Conservation (phyloP, 1,284 basidiomycete species). For the Grifola frondosa region DNA sequence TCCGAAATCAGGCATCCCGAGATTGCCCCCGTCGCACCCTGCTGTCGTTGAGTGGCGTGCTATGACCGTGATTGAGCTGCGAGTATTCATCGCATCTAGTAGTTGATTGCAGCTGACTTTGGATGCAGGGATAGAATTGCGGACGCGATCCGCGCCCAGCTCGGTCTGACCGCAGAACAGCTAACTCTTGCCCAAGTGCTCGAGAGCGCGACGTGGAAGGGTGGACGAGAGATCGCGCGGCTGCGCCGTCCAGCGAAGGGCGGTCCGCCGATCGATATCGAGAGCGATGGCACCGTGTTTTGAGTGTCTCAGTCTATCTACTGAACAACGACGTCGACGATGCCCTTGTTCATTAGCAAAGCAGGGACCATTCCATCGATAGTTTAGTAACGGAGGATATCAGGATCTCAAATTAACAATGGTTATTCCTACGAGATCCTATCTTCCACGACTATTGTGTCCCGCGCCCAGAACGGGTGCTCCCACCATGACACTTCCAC, state of each 20-base stretch:
- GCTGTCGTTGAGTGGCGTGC: constrained; percentile 96
- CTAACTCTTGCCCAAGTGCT: constrained; percentile 84
- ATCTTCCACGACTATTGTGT: too few relatives aligned
- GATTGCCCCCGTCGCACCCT: constrained; percentile 73
- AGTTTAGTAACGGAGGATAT: too few relatives aligned
- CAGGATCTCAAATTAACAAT: too few relatives aligned
- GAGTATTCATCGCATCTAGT: constrained; percentile 31
- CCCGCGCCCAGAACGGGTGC: constrained; percentile 52
- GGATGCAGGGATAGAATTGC: constrained; percentile 75
- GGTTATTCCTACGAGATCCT: too few relatives aligned
- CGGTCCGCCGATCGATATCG: constrained; percentile 86
- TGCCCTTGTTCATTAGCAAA: too few relatives aligned
- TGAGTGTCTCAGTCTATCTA: too few relatives aligned
- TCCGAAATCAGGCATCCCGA: constrained; percentile 53
- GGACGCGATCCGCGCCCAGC: constrained; percentile 61
- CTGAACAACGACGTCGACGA: too few relatives aligned
- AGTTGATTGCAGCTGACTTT: not conserved
- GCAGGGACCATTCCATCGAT: too few relatives aligned
- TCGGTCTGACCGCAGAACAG: constrained; percentile 47
- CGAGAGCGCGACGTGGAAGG: constrained; percentile 96
- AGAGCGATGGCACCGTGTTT: constrained; percentile 85
- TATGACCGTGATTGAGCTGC: constrained; percentile 91
- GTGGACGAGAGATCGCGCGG: constrained; percentile 88
- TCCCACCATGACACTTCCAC: constrained; percentile 55
- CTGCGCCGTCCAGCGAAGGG: constrained; percentile 69